Evolutionary conservation across 2,329 filamentous ascomycete species (phyloP).

Genomic region (Aureobasidium sp.): DNA sequence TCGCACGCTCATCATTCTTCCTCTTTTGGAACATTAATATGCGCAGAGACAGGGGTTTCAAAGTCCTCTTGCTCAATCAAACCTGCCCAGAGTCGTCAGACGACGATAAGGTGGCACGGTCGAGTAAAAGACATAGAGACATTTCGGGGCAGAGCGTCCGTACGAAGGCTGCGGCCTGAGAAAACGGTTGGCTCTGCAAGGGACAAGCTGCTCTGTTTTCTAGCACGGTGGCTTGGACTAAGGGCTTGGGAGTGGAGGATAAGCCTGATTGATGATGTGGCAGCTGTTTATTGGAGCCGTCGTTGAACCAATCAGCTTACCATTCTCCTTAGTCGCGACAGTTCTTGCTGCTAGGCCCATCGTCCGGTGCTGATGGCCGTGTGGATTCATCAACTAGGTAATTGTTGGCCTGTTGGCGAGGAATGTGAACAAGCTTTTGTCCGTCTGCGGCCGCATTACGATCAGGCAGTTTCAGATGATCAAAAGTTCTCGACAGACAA

Average conservation of each 20-base stretch:
- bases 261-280: constrained; percentile 15
- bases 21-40: constrained; percentile 2
- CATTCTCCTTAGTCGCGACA: neutral
- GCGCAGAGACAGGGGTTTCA: constrained; percentile 8
- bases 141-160: constrained; percentile 9
- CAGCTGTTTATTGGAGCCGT: constrained; percentile 13
- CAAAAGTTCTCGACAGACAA: neutral
- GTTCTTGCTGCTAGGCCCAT: constrained; percentile 1
- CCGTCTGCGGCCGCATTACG: neutral
- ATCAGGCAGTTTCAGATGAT: constrained; percentile 12
- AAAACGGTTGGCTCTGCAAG: constrained; percentile 17
- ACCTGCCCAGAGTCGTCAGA: neutral
- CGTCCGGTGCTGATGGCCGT: neutral
- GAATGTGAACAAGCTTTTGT: constrained; percentile 7
- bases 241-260: constrained; percentile 11
- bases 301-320: constrained; percentile 1
- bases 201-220: constrained; percentile 13
- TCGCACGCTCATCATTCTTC: neutral
- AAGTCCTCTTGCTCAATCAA: constrained; percentile 6
- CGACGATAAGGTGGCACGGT: constrained; percentile 11
- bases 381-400: neutral
- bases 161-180: constrained; percentile 8
- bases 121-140: constrained; percentile 2
- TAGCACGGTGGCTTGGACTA: constrained; percentile 13
- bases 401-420: neutral